Evolutionary conservation across 768 basidiomycete species (phyloP).

Genomic region (Pisolithus albus): DNA sequence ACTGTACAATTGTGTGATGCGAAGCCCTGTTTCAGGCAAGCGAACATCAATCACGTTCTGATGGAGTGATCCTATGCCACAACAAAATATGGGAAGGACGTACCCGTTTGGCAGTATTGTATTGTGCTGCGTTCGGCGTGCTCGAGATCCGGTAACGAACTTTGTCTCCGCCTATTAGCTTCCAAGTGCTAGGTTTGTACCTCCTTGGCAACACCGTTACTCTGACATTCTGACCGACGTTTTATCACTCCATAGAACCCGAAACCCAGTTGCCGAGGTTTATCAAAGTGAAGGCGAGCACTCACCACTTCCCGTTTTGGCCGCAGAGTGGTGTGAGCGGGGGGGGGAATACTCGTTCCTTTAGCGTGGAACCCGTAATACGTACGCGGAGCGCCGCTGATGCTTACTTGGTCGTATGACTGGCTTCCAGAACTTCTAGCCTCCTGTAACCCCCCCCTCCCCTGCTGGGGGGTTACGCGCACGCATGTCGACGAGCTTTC

Average conservation of each 20-base stretch:
- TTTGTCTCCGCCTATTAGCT: not conserved
- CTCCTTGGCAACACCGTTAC: not conserved
- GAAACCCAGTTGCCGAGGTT: not conserved
- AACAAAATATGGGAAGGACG: slow-evolving; percentile 10
- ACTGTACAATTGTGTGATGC: slow-evolving; percentile 20
- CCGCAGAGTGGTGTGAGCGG: not conserved
- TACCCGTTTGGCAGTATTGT: slow-evolving; percentile 11
- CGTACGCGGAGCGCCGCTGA: not conserved
- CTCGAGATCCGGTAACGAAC: slow-evolving; percentile 20
- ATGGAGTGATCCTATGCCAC: slow-evolving; percentile 18
- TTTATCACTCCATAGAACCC: not conserved
- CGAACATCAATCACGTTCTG: slow-evolving; percentile 21
- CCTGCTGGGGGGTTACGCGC: too few relatives aligned
- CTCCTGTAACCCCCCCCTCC: slow-evolving; percentile 5
- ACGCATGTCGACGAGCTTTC: slow-evolving; percentile 23
- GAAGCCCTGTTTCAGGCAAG: slow-evolving; percentile 20
- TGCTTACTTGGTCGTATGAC: slow-evolving; percentile 6
- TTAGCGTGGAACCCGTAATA: not conserved
- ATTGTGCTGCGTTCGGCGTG: slow-evolving; percentile 3
- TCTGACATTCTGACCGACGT: not conserved
- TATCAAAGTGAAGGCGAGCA: not conserved
- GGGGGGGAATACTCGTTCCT: not conserved
- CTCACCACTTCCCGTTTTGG: not conserved
- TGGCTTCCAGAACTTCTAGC: slow-evolving; percentile 13
- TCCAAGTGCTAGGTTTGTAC: not conserved